Evolutionary conservation across 345 rosid genomes (phyloP), one percentile per base, ranked within the genome.

Genomic region (Nasturtium officinale): DNA sequence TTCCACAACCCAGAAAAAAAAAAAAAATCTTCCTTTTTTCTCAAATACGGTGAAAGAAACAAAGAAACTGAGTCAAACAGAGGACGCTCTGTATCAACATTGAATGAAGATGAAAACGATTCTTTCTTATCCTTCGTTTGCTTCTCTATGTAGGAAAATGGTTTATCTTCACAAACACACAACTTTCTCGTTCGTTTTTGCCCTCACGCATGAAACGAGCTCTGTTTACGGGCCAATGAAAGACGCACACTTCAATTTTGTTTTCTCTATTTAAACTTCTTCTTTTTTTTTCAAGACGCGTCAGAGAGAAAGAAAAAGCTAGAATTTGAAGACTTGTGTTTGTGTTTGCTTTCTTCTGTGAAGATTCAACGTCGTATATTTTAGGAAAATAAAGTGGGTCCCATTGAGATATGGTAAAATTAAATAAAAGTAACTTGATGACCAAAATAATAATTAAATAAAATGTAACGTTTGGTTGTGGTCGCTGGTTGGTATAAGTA

Each of bases 121-220:
- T 32, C 20, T 6, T 65, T 46, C 70, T 28, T 35, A 7, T 63
- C 40, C 56, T 28, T 72, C 45, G 20, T 8, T 71, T 5, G 58
- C 33, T 79, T 73, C 47, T 73, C 70, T 57, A 55, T 61, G 61
- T 53, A 67, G 52, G 77, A 64, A 63, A 56, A 35, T 42, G 63
- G 69, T 46, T 51, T 74, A 6, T 33, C 10, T 9, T 59, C 50
- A 46, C 32, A 42, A 40, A 43, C 65, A 84, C 85, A 73, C 86
- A 73, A 80, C 21, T 79, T 72, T 74, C 81, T 74, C 82, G 55
- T 84, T 79, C 54, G 61, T 38, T n/a, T 54, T 23, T 13, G 21
- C 29, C 48, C 55, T 33, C 47, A 61, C 69, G 74, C 73, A 67
- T 60, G 73, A 18, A 66, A 66, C 54, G 17, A 71, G 67, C 67